Base-by-base conservation (phyloP, 495 filamentous ascomycete genomes). In the Penicillium paxilli region DNA sequence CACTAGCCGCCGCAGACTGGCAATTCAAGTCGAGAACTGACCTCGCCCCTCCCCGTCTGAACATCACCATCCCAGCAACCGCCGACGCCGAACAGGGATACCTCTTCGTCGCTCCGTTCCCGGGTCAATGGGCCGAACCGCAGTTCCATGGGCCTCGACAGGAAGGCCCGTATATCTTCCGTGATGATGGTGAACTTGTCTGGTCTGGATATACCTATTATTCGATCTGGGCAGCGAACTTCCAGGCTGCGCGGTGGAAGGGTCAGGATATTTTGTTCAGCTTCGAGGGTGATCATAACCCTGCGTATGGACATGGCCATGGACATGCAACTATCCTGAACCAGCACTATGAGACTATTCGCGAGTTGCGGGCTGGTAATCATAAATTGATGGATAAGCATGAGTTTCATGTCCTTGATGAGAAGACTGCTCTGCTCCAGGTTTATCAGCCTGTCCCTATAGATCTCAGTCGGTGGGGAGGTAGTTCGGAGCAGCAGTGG, bases 121-220 rank as follows among this genome's bases (percentile, higher is more conserved):
- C 79, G 8, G 78, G 79, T 5, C 76, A 60, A 42, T 59, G 52
- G 52, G 37, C 52, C 4, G 57, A 66, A 26, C 60, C 62, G 3
- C 62, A 64, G 32, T 60, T 60, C 26, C 80, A 82, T 42, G 80
- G 81, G 1, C 80, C 81, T 0, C 75, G 74, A 11, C 80, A 82
- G 62, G 74, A 79, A 22, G 79, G 68, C 1, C 79, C 80, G 23
- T 83, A 82, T 54, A 82, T 83, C 55, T 77, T 82, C 56, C 74
- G 73, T 6, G 74, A 79, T 58, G 66, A 80, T 41, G 80, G 80
- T 17, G 79, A 82, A 41, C 66, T 82, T 0, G 66, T 83, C 32
- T 83, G 80, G 80, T 81, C 78, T 20, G 80, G 79, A 7, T 83
- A 80, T 52, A 73, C 70, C 11, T 77, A 78, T 59, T 80, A 77